A percentile compares a stretch with the other conserved stretches of the same genome.
Conservation (phyloP, 345 rosid genomes). For the Rhizophora mangle region DNA sequence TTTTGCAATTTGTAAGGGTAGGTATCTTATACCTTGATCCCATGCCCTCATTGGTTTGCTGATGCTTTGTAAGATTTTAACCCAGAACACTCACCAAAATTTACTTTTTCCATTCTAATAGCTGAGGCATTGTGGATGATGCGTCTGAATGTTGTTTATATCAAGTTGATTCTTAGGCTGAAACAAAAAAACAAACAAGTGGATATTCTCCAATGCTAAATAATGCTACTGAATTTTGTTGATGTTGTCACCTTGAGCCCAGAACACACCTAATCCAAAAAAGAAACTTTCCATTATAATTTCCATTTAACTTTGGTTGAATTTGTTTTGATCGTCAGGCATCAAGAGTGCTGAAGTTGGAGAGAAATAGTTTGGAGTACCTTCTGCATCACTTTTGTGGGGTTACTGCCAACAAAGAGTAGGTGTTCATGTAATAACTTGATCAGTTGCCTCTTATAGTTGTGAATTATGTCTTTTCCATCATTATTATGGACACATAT, state of each 20-base stretch:
- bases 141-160: no score
- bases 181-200: no score
- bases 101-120: no score
- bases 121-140: no score
- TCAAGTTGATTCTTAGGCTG: no score
- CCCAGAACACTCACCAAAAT: no score
- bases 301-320: not conserved
- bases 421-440: conserved; percentile 21
- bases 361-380: conserved; percentile 83
- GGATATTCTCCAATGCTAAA: no score
- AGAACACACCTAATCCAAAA: not conserved
- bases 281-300: not conserved
- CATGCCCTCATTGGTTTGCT: not conserved
- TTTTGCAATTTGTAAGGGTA: not conserved
- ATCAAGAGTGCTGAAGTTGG: conserved; percentile 80
- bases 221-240: not conserved
- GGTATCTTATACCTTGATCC: not conserved
- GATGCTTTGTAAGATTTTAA: no score
- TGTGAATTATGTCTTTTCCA: conserved; percentile 1
- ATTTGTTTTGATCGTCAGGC: conserved; percentile 47
- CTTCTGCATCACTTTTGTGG: conserved; percentile 73
- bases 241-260: not conserved
- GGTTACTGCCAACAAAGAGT: conserved; percentile 89
- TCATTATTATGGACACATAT: not conserved
- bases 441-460: conserved; percentile 6